phyloP scores from a whole-genome alignment of 345 rosid genomes.

The Acer saccharum region DNA sequence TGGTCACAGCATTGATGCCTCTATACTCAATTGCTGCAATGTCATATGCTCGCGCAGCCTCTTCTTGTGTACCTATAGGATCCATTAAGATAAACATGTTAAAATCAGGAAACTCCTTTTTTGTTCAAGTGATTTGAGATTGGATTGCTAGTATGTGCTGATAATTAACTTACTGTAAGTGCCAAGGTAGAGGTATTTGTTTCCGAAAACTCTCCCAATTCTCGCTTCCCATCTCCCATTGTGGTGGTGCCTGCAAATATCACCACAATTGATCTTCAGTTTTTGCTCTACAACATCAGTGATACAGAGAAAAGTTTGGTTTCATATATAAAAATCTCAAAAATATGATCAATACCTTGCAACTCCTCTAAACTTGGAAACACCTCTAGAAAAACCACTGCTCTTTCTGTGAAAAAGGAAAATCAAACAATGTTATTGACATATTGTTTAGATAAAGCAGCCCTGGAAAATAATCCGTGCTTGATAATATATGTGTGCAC shows the following conservation, averaged over 20 bases:
- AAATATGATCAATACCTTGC: constrained; percentile 44
- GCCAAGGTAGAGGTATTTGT: constrained; percentile 74
- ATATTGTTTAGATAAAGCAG: constrained; percentile 4
- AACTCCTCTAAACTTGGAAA: constrained; percentile 71
- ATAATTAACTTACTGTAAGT: constrained; percentile 54
- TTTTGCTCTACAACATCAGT: neutral
- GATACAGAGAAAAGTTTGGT: neutral
- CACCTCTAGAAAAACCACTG: constrained; percentile 77
- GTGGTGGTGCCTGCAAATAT: constrained; percentile 59
- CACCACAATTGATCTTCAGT: neutral
- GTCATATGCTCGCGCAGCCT: constrained; percentile 59
- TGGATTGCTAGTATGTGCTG: too few species aligned
- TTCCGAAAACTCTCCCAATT: constrained; percentile 71
- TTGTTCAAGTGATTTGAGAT: neutral
- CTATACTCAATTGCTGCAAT: constrained; percentile 56
- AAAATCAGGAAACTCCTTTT: neutral
- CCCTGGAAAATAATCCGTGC: neutral
- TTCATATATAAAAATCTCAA: too few species aligned
- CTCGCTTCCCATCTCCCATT: constrained; percentile 84
- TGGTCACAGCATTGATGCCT: constrained; percentile 56
- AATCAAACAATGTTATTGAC: neutral
- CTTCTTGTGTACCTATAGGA: constrained; percentile 52
- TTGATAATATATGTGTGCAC: neutral
- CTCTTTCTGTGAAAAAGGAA: constrained; percentile 45
- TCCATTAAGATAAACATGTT: too few species aligned